Evolutionary conservation across 345 rosid genomes (phyloP).

Genomic region (Ailanthus altissimus): DNA sequence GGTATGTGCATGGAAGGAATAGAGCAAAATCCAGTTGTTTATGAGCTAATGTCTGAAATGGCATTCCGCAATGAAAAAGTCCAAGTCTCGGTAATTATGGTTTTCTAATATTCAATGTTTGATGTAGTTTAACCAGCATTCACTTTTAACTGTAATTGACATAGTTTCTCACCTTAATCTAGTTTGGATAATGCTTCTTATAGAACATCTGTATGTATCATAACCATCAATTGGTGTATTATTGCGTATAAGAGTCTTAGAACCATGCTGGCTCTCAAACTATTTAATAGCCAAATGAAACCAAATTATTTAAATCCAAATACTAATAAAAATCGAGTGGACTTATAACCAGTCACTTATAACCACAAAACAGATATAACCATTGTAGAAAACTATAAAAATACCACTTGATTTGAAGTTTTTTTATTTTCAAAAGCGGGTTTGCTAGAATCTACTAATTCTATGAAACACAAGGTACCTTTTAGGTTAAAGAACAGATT

Average conservation of each 20-base stretch:
- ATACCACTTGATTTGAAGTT: too few species aligned
- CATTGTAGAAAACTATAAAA: neutral
- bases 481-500: too few species aligned
- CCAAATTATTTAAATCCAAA: neutral
- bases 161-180: neutral
- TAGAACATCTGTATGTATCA: neutral
- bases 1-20: conserved; percentile 99
- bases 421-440: too few species aligned
- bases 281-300: neutral
- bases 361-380: neutral
- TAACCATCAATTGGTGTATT: neutral
- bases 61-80: conserved; percentile 78
- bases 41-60: conserved; percentile 93
- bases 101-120: conserved; percentile 11
- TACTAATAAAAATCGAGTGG: neutral
- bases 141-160: neutral
- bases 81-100: conserved; percentile 57
- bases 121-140: neutral
- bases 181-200: neutral
- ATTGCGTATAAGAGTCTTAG: neutral
- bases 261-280: neutral
- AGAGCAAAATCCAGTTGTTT: conserved; percentile 93
- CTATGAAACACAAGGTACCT: too few species aligned
- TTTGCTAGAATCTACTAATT: too few species aligned
- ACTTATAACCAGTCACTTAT: neutral